Base-by-base conservation (phyloP, 1,139 yeast genomes). In the Pichiaceae sp. region DNA sequence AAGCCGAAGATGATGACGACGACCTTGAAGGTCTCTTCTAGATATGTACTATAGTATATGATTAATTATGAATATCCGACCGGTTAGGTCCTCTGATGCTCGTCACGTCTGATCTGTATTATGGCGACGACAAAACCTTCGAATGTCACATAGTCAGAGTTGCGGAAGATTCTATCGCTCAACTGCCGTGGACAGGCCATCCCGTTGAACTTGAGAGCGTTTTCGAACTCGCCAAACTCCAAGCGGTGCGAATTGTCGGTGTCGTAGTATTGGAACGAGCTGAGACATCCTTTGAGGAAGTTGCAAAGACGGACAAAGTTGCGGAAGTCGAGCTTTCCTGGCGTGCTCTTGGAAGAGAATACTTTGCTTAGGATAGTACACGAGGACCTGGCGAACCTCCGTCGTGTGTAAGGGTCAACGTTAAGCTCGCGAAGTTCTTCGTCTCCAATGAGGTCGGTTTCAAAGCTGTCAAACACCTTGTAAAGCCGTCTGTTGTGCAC, bases 21-120 rank as follows among this genome's bases (percentile, higher is more conserved):
- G 66, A 63, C 32, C 56, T 65, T 38, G 75, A 66, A 36, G 75
- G 67, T 35, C 48, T 63, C 29, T 63, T 63, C 40, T 62, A 41
- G n/a, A n/a, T n/a, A n/a, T n/a, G n/a, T n/a, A n/a, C 43, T 2
- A 21, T 12, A 20, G 27, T 16, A 31, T 20, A 9, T 20, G 11
- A 31, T 21, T 21, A 21, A 7, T 21, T 7, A 7, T 5, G 14
- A 30, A 11, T 18, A 23, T 30, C n/a, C n/a, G 25, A n/a, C 11
- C 28, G 15, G 16, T 14, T 21, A 31, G 14, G 4, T 15, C 11
- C 32, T 26, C 21, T 23, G 36, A 19, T 45, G 44, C 29, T 51
- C 50, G 34, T 40, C 33, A 25, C 40, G 45, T 37, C 58, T 40
- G 17, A 54, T 49, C 9, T 45, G 17, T 9, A 54, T 44, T 1